phyloP scores from a whole-genome alignment of 1,139 yeast genomes.

The Kurtzmaniella quercitrusa region DNA sequence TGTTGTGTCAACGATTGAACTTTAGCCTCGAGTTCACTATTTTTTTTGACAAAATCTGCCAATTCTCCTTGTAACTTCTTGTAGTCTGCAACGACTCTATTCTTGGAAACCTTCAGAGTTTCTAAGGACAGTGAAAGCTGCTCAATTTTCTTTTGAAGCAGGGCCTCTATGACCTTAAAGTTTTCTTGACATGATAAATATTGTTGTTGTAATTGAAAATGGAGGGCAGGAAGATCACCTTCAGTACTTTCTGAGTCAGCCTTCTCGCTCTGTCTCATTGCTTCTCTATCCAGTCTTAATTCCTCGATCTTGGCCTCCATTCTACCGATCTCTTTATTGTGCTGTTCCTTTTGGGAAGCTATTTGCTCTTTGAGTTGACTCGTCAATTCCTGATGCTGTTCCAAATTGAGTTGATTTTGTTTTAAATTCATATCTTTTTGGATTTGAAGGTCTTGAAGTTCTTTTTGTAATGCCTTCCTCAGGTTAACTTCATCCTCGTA shows the following conservation, averaged over 20 bases:
- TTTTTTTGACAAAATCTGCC: conserved; percentile 21
- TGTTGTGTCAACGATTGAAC: conserved; percentile 12
- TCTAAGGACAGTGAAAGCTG: conserved; percentile 40
- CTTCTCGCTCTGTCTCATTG: background rate
- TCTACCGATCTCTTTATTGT: conserved; percentile 42
- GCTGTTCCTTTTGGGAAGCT: conserved; percentile 30
- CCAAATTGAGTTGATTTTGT: conserved; percentile 32
- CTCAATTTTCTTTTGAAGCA: conserved; percentile 44
- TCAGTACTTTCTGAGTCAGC: conserved; percentile 17
- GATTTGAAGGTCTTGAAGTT: conserved; percentile 35
- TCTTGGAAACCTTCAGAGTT: conserved; percentile 27
- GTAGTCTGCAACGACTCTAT: conserved; percentile 26
- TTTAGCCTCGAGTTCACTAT: conserved; percentile 16
- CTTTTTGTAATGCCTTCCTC: conserved; percentile 24
- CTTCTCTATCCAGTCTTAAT: conserved; percentile 24
- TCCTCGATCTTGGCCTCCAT: conserved; percentile 48
- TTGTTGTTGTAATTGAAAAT: conserved; percentile 60
- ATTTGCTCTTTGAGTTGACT: conserved; percentile 25
- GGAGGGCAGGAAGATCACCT: conserved; percentile 39
- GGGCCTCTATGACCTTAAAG: conserved; percentile 62
- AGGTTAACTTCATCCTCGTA: conserved; percentile 32
- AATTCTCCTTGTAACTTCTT: conserved; percentile 20
- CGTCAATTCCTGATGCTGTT: conserved; percentile 25
- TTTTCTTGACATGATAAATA: conserved; percentile 63
- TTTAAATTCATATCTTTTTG: conserved; percentile 39